Conservation (phyloP, 1,284 basidiomycete genomes). For the Termitomyces sp. region DNA sequence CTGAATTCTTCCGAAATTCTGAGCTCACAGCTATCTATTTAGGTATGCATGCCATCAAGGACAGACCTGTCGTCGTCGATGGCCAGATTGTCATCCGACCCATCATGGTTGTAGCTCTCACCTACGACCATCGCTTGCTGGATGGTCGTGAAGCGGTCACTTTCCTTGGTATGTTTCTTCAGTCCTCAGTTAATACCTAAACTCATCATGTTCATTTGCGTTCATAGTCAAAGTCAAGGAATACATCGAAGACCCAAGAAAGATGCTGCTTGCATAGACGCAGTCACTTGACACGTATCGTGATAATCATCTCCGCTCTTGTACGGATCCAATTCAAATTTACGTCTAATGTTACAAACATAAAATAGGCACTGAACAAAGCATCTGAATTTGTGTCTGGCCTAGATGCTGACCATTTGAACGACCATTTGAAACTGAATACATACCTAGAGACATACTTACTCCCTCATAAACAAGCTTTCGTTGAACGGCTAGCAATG, state of each 20-base stretch:
- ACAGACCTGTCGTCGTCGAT: slow-evolving; percentile 88
- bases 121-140: slow-evolving; percentile 94
- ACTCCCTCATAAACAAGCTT: slow-evolving; percentile 50
- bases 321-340: slow-evolving; percentile 3
- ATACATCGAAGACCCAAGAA: slow-evolving; percentile 53
- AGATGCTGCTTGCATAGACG: slow-evolving; percentile 44
- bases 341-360: slow-evolving; percentile 1
- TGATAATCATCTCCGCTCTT: slow-evolving; percentile 8
- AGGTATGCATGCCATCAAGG: slow-evolving; percentile 97
- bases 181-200: background rate
- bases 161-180: slow-evolving; percentile 78
- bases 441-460: background rate
- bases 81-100: slow-evolving; percentile 95
- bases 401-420: background rate
- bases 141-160: slow-evolving; percentile 97
- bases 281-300: slow-evolving; percentile 1
- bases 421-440: background rate
- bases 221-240: slow-evolving; percentile 43
- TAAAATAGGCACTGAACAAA: no score
- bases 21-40: slow-evolving; percentile 2
- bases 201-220: background rate
- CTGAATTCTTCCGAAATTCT: background rate
- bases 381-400: background rate
- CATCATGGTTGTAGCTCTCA: slow-evolving; percentile 94
- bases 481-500: slow-evolving; percentile 61